Evolutionary conservation across 1,139 yeast genomes (phyloP), one percentile per base, ranked within the genome.

Genomic region (Candida sp.): DNA sequence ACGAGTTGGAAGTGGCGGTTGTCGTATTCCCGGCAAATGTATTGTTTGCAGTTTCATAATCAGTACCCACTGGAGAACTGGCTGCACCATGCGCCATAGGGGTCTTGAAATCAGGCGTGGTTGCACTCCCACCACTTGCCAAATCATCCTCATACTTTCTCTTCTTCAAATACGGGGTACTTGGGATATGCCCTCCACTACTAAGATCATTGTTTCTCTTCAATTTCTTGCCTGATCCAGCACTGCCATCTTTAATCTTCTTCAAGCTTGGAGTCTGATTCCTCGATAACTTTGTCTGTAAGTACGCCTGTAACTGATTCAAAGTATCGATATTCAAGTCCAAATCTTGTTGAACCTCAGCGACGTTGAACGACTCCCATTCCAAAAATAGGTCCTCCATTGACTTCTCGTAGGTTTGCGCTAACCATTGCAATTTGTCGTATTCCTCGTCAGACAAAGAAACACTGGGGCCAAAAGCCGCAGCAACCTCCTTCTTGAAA

Each of bases 291-390:
- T 81, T 80, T 3, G 72, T 70, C 63, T 90, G 96, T 33, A 92
- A 73, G 58, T 83, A 79, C 12, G 72, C 75, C 52, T 88, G 90
- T 52, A 89, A 80, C 17, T 68, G 69, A 27, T 77, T 79, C 51
- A 90, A 74, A 51, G 77, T 81, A 3, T 73, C 77, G 3, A 75
- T 54, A 5, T 72, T 71, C 53, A 84, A 68, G 11, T 80, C 82
- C 49, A 83, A 63, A 37, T 81, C 78, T 25, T 63, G 60, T 56
- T 74, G 66, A 27, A 69, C 70, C 46, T 77, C 80, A 47, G 86
- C 83, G 53, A 89, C 80, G 48, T 86, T 87, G 63, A 78, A 92
- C 1, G 96, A 84, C 65, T 93, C 98, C 98, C 98, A 93, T 63
- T 89, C 88, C 56, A 88, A 79, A 60, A 78, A 86, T 35, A 93